A percentile compares a stretch with the other conserved stretches of the same genome.
Conservation (phyloP, 2,329 filamentous ascomycete species). For the Claviceps humidiphila region DNA sequence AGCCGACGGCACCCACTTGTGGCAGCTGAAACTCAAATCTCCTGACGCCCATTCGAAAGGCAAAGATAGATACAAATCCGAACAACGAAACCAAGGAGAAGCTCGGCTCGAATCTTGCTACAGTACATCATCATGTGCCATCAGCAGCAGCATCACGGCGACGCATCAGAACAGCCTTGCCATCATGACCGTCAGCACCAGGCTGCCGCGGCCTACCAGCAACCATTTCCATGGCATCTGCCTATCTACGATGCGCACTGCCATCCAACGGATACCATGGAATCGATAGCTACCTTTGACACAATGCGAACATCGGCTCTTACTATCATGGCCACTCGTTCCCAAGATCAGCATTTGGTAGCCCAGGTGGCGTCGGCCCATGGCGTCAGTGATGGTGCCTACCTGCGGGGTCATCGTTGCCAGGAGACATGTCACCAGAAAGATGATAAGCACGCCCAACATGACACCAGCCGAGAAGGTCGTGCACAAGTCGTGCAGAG, state of each 20-base stretch:
- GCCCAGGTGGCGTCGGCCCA: conserved; percentile 44
- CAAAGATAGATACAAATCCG: not conserved
- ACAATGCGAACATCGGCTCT: conserved; percentile 53
- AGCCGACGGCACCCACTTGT: not conserved
- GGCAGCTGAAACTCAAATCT: not conserved
- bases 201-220: not conserved
- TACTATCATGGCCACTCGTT: conserved; percentile 65
- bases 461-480: not conserved
- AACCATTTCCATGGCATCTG: conserved; percentile 52
- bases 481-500: not conserved
- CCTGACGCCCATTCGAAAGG: not conserved
- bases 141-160: not conserved
- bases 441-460: not conserved
- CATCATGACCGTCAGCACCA: not conserved
- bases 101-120: not conserved
- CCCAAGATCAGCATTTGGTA: conserved; percentile 64
- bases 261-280: conserved; percentile 69
- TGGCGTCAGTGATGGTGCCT: conserved; percentile 23
- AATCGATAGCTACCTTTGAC: conserved; percentile 42
- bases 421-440: not conserved
- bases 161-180: not conserved
- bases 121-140: conserved; percentile 1
- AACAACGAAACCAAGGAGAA: not conserved
- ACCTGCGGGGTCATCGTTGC: not conserved
- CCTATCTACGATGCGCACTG: conserved; percentile 71